Evolutionary conservation across 805 yeast genomes (phyloP).

Genomic region (Pichia kluyveri): DNA sequence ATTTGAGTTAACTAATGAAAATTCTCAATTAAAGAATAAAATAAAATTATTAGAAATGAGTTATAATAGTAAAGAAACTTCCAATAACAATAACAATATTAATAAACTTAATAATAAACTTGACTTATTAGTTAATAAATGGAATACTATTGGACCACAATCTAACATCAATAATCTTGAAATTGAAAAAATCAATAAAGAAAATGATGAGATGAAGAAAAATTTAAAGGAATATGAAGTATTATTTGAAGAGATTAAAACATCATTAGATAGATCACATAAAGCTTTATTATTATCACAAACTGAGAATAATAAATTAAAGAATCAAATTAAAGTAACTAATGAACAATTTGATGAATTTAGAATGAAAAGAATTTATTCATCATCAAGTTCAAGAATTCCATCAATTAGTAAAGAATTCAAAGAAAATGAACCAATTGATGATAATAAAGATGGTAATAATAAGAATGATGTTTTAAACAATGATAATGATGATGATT

Average conservation of each 20-base stretch:
- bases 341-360: conserved; percentile 63
- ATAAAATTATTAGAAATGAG: conserved; percentile 2
- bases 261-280: conserved; percentile 64
- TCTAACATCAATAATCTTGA: neutral
- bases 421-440: neutral
- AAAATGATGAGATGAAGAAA: conserved; percentile 19
- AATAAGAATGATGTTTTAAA: neutral
- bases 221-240: conserved; percentile 38
- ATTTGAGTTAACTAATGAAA: conserved; percentile 38
- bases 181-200: conserved; percentile 1
- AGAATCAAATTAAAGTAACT: conserved; percentile 44
- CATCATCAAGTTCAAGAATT: conserved; percentile 8
- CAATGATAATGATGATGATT: conserved; percentile 12
- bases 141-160: conserved; percentile 7
- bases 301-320: conserved; percentile 56
- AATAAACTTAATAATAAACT: neutral
- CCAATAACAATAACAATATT: neutral
- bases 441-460: neutral
- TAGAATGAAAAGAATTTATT: conserved; percentile 29
- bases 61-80: neutral
- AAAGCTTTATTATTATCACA: conserved; percentile 69
- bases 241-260: conserved; percentile 63
- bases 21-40: conserved; percentile 37
- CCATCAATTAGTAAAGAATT: neutral
- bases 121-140: conserved; percentile 10